Base-by-base conservation (phyloP, 805 yeast genomes). In the Ogataea methanolica region DNA sequence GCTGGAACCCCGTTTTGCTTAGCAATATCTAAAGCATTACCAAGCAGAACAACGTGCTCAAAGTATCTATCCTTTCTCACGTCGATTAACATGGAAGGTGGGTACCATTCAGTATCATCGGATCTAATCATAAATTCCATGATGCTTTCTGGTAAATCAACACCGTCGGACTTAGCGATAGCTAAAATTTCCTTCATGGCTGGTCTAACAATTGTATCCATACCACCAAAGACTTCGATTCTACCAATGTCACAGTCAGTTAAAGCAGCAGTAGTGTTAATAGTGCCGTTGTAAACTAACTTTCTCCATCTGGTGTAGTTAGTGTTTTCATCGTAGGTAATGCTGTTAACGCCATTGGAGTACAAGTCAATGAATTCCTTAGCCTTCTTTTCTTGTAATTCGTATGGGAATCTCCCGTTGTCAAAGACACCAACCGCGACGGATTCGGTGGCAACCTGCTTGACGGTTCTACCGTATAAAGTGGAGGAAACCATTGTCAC, bases 51-150 rank as follows among this genome's bases (percentile, higher is more conserved):
- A 43, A 70, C 72, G 48, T 71, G 66, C 57, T 75, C 80, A 45
- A 70, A 65, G 44, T 65, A 67, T 42, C 73, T 68, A 16, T 67
- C 67, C 50, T 74, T 70, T 52, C 72, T 60, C 19, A 66, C 58
- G 51, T 75, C 79, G n/a, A 75, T 70, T 42, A 71, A 58, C 79
- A 75, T 75, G 11, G 79, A 75, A 6, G 78, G 78, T 33, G 73
- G 62, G 47, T 72, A 75, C 59, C 69, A 66, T 40, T 57, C 64
- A 8, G 65, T 67, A 33, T 67, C 74, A 52, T 69, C 72, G 26
- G 72, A 67, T 54, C 73, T 75, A 37, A 71, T 54, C 59, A 71
- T 68, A 48, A 53, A 56, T 15, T 74, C 71, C 40, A 67, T 61
- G 33, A 63, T 52, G 2, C 55, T 61, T 31, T 57, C 61, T 12